Base-by-base conservation (phyloP, 331 rosid species). In the Rosa hybrid region DNA sequence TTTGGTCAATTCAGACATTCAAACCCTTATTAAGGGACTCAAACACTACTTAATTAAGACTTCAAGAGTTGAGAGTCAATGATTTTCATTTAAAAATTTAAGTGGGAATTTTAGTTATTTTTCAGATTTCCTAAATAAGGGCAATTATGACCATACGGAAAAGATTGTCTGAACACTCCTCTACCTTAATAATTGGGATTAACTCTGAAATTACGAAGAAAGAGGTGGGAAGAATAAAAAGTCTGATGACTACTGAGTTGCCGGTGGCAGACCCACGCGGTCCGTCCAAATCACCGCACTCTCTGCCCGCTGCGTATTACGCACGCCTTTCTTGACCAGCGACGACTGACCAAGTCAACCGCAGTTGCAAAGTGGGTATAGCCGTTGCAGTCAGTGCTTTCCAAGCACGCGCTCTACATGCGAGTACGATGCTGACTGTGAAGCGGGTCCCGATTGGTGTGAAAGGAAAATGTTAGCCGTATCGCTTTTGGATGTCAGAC, bases 381-480 rank as follows among this genome's bases (percentile, higher is more conserved):
- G 38, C 9, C 2, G 83, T n/a, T 20, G 18, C 23, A 9, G 30
- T 48, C 48, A 8, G 27, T 3, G 38, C 14, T 14, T 68, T 17
- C 4, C 1, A 0, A 0, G 8, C 57, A 70, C 78, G 77, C 81
- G 57, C 57, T 68, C 1, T 8, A 11, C 0, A 0, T 45, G 77
- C 17, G 74, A 50, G 69, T 51, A 38, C 4, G 12, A 20, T 16
- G 18, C 17, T 2, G 39, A 6, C 12, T 2, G 13, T 13, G 30
- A 3, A 12, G 57, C 21, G 62, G 71, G 71, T 50, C 38, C 57
- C 41, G 12, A 12, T 12, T 3, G 13, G 8, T 46, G 80, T 76
- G 80, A 72, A 53, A 75, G 56, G 38, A 6, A 23, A 34, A 48
- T 27, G 57, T 14, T 64, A 34, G 68, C 83, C 83, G 57, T 30